Evolutionary conservation across 2,329 filamentous ascomycete genomes (phyloP).

Genomic region (Ophiostoma tasmaniense): DNA sequence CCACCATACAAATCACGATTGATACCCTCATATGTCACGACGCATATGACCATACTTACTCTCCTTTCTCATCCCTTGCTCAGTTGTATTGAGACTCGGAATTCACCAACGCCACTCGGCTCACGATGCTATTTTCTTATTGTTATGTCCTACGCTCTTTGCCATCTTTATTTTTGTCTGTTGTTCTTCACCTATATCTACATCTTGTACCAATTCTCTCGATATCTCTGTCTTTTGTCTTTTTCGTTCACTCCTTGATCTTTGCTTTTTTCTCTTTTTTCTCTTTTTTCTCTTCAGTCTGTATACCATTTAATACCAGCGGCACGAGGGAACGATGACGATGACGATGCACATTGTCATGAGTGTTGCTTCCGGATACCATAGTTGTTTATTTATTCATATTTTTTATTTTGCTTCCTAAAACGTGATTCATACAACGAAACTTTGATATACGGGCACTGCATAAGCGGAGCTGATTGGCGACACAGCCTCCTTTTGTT

Average conservation of each 20-base stretch:
- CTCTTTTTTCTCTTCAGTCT: neutral
- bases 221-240: neutral
- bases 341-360: neutral
- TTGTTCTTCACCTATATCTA: neutral
- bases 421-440: neutral
- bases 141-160: neutral
- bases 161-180: neutral
- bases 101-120: neutral
- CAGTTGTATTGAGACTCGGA: neutral
- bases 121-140: neutral
- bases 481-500: neutral
- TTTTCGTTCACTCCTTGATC: neutral
- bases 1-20: neutral
- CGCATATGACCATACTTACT: neutral
- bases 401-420: neutral
- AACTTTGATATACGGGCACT: neutral
- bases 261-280: neutral
- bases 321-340: slow-evolving; percentile 1
- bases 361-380: neutral
- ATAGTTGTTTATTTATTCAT: neutral
- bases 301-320: slow-evolving; percentile 15
- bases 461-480: neutral
- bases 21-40: slow-evolving; percentile 8
- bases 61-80: neutral
- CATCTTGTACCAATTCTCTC: neutral